Conservation (phyloP, 2,329 filamentous ascomycete genomes). For the Monosporascus ibericus region DNA sequence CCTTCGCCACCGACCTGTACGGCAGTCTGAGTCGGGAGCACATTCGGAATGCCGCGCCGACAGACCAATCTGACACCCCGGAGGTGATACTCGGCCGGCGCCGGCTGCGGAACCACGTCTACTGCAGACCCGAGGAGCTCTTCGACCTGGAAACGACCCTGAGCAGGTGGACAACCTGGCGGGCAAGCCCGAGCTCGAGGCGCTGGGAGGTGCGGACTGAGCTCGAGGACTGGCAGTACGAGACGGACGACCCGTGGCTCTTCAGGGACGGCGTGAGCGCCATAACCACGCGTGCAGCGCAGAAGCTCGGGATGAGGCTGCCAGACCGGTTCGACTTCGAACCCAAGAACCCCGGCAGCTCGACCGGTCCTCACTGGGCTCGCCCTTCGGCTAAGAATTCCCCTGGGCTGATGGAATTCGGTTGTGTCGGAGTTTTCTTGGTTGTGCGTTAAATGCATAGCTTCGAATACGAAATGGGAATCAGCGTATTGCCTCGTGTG, state of each 20-base stretch:
- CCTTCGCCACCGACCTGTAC: slow-evolving; percentile 41
- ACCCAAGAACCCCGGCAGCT: slow-evolving; percentile 8
- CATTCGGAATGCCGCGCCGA: slow-evolving; percentile 29
- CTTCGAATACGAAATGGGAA: too few relatives aligned
- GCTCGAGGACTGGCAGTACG: slow-evolving; percentile 24
- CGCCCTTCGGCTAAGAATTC: neutral
- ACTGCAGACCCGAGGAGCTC: slow-evolving; percentile 36
- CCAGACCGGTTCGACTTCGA: slow-evolving; percentile 24
- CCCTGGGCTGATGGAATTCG: neutral
- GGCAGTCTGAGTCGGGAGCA: slow-evolving; percentile 36
- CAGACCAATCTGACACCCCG: neutral
- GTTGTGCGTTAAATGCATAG: too few relatives aligned
- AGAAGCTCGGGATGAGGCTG: slow-evolving; percentile 20
- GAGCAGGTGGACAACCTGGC: slow-evolving; percentile 39
- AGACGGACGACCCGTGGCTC: slow-evolving; percentile 23
- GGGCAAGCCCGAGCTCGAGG: slow-evolving; percentile 16
- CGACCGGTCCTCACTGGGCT: neutral
- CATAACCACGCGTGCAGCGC: slow-evolving; percentile 8
- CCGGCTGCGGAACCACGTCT: slow-evolving; percentile 35
- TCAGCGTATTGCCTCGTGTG: too few relatives aligned
- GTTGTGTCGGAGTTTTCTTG: neutral
- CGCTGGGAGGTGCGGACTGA: slow-evolving; percentile 21
- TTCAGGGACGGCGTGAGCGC: slow-evolving; percentile 21
- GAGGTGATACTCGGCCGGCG: slow-evolving; percentile 33
- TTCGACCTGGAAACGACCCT: slow-evolving; percentile 41